These are phyloP conservation scores for Aureobasidium sp. DNA, from an alignment of 2,329 filamentous ascomycete species.

Conservation along the genomic window DNA sequence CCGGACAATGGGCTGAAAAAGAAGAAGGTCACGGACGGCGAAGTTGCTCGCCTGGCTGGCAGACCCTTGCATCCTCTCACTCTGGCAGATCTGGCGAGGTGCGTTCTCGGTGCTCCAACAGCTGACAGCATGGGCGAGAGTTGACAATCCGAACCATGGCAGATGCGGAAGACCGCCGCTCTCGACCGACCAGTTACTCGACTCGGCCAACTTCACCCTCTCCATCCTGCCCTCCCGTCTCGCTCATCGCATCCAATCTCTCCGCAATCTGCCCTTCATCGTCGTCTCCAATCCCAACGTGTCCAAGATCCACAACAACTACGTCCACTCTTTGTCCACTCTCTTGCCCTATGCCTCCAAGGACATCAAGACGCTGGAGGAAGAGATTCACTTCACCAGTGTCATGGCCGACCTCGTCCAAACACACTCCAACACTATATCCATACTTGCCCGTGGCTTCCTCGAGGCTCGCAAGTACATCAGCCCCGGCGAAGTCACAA, in stretches of 20 bases:
- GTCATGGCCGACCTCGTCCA: constrained; percentile 92
- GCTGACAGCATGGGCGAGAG: not conserved
- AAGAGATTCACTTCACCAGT: constrained; percentile 85
- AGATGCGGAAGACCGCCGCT: constrained; percentile 78
- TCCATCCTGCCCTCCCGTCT: constrained; percentile 85
- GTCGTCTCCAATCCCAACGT: constrained; percentile 98
- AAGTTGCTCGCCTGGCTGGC: constrained; percentile 71
- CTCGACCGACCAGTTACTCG: constrained; percentile 69
- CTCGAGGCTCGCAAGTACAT: constrained; percentile 91
- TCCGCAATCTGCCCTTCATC: constrained; percentile 92
- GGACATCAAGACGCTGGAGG: constrained; percentile 68
- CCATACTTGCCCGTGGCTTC: constrained; percentile 83
- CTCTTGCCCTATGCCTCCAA: constrained; percentile 75
- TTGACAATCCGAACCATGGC: not conserved
- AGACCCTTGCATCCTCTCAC: constrained; percentile 75
- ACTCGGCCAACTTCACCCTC: constrained; percentile 92
- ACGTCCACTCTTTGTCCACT: constrained; percentile 85
- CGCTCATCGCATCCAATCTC: constrained; percentile 84
- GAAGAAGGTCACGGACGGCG: constrained; percentile 54
- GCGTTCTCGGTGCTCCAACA: constrained; percentile 27
- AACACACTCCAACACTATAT: constrained; percentile 91
- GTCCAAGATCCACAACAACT: constrained; percentile 90
- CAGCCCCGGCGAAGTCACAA: constrained; percentile 70
- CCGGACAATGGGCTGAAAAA: constrained; percentile 28
- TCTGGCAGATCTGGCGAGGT: constrained; percentile 84